Percentiles rank a stretch among this genome's conserved stretches.
Evolutionary conservation across 306 rosid genomes (phyloP).

Genomic region (Sesbania bispinosa): DNA sequence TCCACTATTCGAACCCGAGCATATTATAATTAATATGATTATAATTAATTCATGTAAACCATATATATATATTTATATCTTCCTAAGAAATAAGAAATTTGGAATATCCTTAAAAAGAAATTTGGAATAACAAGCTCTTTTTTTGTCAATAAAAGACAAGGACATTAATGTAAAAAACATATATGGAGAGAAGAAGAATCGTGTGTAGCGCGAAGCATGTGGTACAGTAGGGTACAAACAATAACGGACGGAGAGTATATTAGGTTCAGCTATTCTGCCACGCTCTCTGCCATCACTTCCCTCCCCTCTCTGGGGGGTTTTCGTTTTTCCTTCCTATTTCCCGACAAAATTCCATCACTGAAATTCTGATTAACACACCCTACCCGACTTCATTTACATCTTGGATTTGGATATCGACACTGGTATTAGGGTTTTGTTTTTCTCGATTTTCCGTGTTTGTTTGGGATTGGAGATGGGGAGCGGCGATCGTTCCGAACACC

Average conservation of each 20-base stretch:
- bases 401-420: slow-evolving; percentile 24
- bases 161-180: background rate
- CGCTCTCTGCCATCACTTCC: background rate
- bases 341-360: background rate
- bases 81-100: too few relatives aligned
- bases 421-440: slow-evolving; percentile 61
- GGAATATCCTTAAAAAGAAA: too few relatives aligned
- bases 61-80: too few relatives aligned
- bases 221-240: background rate
- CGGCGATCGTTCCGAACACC: slow-evolving; percentile 59
- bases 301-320: slow-evolving; percentile 3
- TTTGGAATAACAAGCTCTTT: too few relatives aligned
- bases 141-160: too few relatives aligned
- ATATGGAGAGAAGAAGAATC: background rate
- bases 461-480: slow-evolving; percentile 56
- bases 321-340: slow-evolving; percentile 6
- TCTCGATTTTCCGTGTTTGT: background rate
- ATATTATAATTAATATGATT: too few relatives aligned
- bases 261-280: background rate
- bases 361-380: background rate
- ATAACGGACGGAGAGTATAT: background rate
- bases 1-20: too few relatives aligned
- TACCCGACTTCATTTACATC: background rate
- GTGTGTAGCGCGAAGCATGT: background rate
- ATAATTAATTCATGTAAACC: too few relatives aligned